Evolutionary conservation across 2,329 filamentous ascomycete species (phyloP).

Genomic region (Exophiala dermatitidis): DNA sequence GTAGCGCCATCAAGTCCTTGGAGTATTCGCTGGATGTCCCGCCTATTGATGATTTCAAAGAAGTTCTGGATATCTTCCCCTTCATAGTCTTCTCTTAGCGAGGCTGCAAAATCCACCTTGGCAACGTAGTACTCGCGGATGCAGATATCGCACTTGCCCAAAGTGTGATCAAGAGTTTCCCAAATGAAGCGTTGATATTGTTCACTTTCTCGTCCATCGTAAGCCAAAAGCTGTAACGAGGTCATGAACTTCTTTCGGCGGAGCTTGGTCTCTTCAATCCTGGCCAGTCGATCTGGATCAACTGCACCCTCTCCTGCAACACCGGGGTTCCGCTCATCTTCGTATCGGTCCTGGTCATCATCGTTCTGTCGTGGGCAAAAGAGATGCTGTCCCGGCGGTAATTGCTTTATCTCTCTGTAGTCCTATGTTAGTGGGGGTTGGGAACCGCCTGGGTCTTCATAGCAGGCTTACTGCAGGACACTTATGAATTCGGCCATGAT

Average conservation of each 20-base stretch:
- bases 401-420: slow-evolving; percentile 35
- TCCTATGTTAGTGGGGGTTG: background rate
- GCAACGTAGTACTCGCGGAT: slow-evolving; percentile 67
- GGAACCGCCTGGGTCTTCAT: too few relatives aligned
- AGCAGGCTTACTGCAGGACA: slow-evolving; percentile 35
- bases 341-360: slow-evolving; percentile 59
- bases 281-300: slow-evolving; percentile 29
- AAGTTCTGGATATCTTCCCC: slow-evolving; percentile 46
- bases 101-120: slow-evolving; percentile 56
- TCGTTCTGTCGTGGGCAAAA: slow-evolving; percentile 60
- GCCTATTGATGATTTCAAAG: slow-evolving; percentile 50
- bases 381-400: slow-evolving; percentile 50
- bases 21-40: slow-evolving; percentile 57
- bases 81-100: slow-evolving; percentile 51
- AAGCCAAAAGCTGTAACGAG: slow-evolving; percentile 62
- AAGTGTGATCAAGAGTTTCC: slow-evolving; percentile 49
- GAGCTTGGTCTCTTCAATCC: slow-evolving; percentile 49
- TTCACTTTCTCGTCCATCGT: slow-evolving; percentile 54
- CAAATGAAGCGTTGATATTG: slow-evolving; percentile 56
- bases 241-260: slow-evolving; percentile 59
- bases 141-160: slow-evolving; percentile 62
- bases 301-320: slow-evolving; percentile 39
- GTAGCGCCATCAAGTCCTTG: slow-evolving; percentile 53
- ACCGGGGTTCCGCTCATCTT: slow-evolving; percentile 42
- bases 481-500: slow-evolving; percentile 37